phyloP scores from a whole-genome alignment of 352 stramenopile species.

The Phytophthora pini region DNA sequence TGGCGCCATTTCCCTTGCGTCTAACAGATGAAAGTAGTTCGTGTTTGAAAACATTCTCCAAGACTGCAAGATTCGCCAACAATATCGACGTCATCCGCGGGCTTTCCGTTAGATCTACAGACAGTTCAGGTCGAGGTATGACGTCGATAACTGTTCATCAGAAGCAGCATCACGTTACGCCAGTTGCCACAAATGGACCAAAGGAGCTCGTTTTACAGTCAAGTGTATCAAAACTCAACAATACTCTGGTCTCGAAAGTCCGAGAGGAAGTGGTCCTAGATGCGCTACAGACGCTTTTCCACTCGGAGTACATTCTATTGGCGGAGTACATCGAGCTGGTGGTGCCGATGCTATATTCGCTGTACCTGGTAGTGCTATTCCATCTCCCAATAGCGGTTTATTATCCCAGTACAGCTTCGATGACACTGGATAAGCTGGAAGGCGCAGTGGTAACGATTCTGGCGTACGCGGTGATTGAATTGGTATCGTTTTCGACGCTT shows the following conservation, averaged over 20 bases:
- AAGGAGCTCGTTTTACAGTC: neutral
- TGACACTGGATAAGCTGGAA: constrained; percentile 3
- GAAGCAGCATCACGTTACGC: constrained; percentile 1
- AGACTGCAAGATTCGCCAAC: constrained; percentile 4
- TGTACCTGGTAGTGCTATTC: constrained; percentile 23
- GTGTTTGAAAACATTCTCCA: constrained; percentile 8
- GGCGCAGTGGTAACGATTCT: constrained; percentile 1
- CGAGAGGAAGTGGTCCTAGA: constrained; percentile 5
- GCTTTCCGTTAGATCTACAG: neutral
- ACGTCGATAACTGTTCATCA: constrained; percentile 4
- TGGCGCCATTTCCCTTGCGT: constrained; percentile 5
- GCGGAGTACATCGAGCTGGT: constrained; percentile 38
- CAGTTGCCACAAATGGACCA: neutral
- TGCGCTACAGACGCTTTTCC: constrained; percentile 27
- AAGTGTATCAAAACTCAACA: constrained; percentile 1
- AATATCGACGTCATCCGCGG: neutral
- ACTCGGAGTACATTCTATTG: constrained; percentile 34
- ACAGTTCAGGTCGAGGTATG: neutral
- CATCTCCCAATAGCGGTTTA: constrained; percentile 14
- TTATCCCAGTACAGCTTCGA: constrained; percentile 13
- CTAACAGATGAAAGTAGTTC: constrained; percentile 12
- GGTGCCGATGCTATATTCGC: constrained; percentile 27
- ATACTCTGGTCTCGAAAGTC: neutral
- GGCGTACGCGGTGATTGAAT: constrained; percentile 22
- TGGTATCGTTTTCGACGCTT: constrained; percentile 17